phyloP scores from a whole-genome alignment of 2,329 filamentous ascomycete genomes.

The Fusarium tanahbumbuense region DNA sequence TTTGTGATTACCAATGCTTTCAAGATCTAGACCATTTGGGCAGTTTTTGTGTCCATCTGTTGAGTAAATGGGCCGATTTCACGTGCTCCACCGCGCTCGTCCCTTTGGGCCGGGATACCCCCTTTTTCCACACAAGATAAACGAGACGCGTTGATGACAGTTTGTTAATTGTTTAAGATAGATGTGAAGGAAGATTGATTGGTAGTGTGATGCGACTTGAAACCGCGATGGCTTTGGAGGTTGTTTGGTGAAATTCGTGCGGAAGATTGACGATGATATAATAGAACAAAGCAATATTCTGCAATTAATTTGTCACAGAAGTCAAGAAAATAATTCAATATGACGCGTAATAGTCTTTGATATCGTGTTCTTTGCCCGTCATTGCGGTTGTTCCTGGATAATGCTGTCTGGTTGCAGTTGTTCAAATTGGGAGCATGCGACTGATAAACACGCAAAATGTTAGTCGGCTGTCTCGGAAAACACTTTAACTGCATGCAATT shows the following conservation, averaged over 20 bases:
- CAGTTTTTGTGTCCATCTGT: constrained; percentile 9
- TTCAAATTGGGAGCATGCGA: no score
- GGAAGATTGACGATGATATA: not conserved
- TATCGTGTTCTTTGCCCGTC: no score
- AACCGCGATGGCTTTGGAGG: not conserved
- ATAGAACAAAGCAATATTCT: no score
- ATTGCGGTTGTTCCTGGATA: no score
- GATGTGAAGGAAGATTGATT: not conserved
- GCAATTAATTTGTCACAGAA: no score
- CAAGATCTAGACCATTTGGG: constrained; percentile 18
- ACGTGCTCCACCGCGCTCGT: constrained; percentile 10
- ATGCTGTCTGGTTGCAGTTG: no score
- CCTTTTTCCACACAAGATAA: not conserved
- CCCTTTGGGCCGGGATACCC: not conserved
- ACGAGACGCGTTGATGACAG: not conserved
- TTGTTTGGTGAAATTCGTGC: not conserved
- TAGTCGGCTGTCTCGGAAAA: not conserved
- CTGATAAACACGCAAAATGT: fast-evolving
- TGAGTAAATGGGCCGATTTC: constrained; percentile 30
- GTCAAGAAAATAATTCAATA: no score
- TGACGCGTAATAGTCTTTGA: no score
- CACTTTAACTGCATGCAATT: not conserved
- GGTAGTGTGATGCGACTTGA: not conserved
- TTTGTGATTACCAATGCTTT: no score
- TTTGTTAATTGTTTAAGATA: not conserved